A percentile compares a stretch with the other conserved stretches of the same genome.
Conservation (phyloP, 352 stramenopile species). For the Phytophthora quininea region DNA sequence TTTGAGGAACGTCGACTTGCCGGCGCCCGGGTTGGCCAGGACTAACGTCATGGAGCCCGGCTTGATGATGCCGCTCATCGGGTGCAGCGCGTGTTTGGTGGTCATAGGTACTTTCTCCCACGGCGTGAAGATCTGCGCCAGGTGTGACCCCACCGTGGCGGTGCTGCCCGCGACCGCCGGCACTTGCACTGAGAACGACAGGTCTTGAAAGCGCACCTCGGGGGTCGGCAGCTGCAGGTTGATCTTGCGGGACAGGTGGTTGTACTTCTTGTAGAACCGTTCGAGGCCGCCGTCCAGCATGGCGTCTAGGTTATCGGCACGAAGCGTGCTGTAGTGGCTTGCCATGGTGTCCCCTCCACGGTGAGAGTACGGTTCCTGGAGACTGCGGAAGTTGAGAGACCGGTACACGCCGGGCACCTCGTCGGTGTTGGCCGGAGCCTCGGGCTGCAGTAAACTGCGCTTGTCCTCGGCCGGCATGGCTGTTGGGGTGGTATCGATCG, state of each 20-base stretch:
- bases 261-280: conserved; percentile 20
- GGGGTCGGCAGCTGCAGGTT: no score
- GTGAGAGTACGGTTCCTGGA: conserved; percentile 69
- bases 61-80: conserved; percentile 65
- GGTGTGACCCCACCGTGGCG: conserved; percentile 57
- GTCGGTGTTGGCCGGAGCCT: not conserved
- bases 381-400: conserved; percentile 66
- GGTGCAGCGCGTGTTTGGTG: conserved; percentile 57
- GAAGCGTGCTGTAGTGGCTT: conserved; percentile 60
- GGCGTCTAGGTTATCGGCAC: conserved; percentile 60
- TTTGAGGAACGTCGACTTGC: conserved; percentile 74
- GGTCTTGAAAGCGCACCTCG: conserved; percentile 57
- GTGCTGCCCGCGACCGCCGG: conserved; percentile 41
- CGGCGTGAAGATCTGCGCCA: conserved; percentile 50
- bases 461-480: no score
- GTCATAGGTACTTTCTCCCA: conserved; percentile 46
- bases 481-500: no score
- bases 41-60: conserved; percentile 65
- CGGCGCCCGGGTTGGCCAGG: conserved; percentile 58
- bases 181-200: conserved; percentile 62
- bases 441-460: no score
- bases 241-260: no score
- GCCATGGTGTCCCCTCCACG: conserved; percentile 43
- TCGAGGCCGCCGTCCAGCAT: conserved; percentile 74
- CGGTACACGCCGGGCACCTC: conserved; percentile 61